Percentiles rank a stretch among this genome's conserved stretches.
These are phyloP conservation scores for Lotmaria passim DNA, from an alignment of 208 protist genomes.

Conservation along the genomic window DNA sequence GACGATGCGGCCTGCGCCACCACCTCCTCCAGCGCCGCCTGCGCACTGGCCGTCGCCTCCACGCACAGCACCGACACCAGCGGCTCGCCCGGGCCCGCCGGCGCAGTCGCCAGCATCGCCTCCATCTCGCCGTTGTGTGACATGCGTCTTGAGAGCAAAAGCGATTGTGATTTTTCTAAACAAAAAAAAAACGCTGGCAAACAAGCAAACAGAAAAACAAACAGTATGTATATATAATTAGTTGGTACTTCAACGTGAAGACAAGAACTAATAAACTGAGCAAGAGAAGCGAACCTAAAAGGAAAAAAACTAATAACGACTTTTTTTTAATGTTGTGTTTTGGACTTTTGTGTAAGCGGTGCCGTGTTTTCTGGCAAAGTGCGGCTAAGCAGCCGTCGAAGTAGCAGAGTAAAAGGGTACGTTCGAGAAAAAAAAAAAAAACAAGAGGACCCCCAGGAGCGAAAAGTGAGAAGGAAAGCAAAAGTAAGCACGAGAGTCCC, in stretches of 20 bases:
- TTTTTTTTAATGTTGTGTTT: too few relatives aligned
- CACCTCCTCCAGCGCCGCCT: constrained; percentile 10
- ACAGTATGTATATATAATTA: too few relatives aligned
- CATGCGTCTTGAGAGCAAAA: constrained; percentile 1
- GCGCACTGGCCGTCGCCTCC: constrained; percentile 13
- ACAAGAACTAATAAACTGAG: too few relatives aligned
- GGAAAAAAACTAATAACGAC: too few relatives aligned
- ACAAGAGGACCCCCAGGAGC: neutral
- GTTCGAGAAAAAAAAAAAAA: neutral
- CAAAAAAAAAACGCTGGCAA: too few relatives aligned
- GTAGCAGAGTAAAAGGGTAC: neutral
- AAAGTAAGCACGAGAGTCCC: too few relatives aligned
- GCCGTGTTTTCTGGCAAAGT: too few relatives aligned
- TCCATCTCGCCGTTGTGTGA: constrained; percentile 18
- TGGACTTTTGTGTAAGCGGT: too few relatives aligned
- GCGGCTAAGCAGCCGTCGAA: too few relatives aligned
- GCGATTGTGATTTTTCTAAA: neutral
- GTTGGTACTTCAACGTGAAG: too few relatives aligned
- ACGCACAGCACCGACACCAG: constrained; percentile 24
- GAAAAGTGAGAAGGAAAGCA: too few relatives aligned
- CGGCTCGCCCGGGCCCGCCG: neutral
- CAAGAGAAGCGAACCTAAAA: too few relatives aligned
- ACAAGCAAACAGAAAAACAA: neutral
- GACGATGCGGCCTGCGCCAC: neutral
- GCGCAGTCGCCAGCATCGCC: constrained; percentile 24